Conservation (phyloP, 306 rosid species). For the Coriaria nepalensis region DNA sequence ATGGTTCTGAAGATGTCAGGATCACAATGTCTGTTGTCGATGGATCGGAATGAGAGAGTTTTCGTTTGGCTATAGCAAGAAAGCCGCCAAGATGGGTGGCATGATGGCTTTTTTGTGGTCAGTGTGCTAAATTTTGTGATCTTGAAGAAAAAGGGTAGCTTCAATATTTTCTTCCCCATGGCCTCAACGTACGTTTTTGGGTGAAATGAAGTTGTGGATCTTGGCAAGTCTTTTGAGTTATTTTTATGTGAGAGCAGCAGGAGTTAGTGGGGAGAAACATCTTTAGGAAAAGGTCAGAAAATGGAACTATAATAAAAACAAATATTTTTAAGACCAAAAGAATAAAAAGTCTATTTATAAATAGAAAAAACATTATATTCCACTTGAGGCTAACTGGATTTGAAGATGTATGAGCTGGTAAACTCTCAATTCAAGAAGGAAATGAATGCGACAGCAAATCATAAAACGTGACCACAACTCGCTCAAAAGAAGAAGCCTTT, state of each 20-base stretch:
- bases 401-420: too few species aligned
- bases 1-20: conserved; percentile 26
- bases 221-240: conserved; percentile 2
- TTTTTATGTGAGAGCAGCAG: conserved; percentile 6
- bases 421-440: too few species aligned
- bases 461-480: too few species aligned
- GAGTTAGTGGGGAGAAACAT: too few species aligned
- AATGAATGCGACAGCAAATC: too few species aligned
- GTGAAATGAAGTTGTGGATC: conserved; percentile 2
- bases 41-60: conserved; percentile 56
- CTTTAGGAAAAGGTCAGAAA: too few species aligned
- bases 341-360: too few species aligned
- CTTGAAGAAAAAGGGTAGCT: conserved; percentile 40
- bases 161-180: conserved; percentile 44
- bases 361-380: too few species aligned
- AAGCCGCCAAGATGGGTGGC: conserved; percentile 49
- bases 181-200: background rate
- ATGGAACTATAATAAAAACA: too few species aligned
- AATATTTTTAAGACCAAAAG: too few species aligned
- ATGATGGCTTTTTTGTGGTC: conserved; percentile 1
- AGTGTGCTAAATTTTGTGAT: conserved; percentile 2
- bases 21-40: background rate
- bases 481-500: too few species aligned
- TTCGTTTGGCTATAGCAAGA: conserved; percentile 47
- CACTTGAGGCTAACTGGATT: too few species aligned